Evolutionary conservation across 192 early-diverging fungal genomes (phyloP), one percentile per base, ranked within the genome.

Genomic region (Coemansia sp.): DNA sequence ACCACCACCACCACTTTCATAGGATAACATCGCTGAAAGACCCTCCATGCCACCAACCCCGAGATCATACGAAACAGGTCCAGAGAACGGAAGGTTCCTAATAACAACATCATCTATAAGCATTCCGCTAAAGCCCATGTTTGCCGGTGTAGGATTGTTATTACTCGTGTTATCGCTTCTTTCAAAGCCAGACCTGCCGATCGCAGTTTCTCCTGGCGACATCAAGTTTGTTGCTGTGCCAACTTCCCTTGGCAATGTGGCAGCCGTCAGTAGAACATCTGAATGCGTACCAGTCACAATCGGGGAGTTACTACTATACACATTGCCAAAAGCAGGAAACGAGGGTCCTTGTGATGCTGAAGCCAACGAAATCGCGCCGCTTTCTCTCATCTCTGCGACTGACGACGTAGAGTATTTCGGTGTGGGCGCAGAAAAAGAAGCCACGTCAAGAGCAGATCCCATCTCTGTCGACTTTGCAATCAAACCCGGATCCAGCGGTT

Each of bases 101-200:
- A 74, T 68, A 13, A 80, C 59, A n/a, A 72, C 69, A 22, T 74
- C 69, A 36, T 72, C 69, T 16, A 72, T 72, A 9, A 79, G 65
- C 66, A 69, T 66, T 8, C 72, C 68, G 60, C 65, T 61, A 41
- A 80, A 62, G 9, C 61, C 75, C 58, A 68, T 52, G 10, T 41
- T 43, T 15, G 69, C 69, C 10, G 74, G 68, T 1, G 65, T 55
- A 18, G 39, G 18, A 2, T 62, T 46, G 19, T 21, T 36, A 13
- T 48, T 43, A 22, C 40, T 36, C 3, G 7, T 39, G 19, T 0
- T 32, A 6, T 16, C 54, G 12, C 39, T 15, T n/a, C 15, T 41
- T 21, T 39, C 56, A 13, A 39, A 8, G 0, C 15, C 56, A 36
- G n/a, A 40, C 15, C 56, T 13, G 10, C 26, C 39, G 39, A 3